Evolutionary conservation across 257 asterid genomes (phyloP).

Genomic region (Primulina eburnea): DNA sequence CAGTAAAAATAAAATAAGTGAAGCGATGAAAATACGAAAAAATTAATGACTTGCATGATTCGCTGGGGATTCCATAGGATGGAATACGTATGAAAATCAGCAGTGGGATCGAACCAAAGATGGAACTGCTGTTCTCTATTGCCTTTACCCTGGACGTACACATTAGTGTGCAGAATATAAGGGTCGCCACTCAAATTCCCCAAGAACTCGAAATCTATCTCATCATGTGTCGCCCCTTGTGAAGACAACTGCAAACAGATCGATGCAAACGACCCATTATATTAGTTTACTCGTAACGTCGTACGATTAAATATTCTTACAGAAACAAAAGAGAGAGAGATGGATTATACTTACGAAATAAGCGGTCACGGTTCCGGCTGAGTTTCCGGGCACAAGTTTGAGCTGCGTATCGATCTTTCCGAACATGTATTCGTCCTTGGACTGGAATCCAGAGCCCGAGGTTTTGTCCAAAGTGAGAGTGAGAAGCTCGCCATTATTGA

Average conservation of each 20-base stretch:
- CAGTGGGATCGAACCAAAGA: slow-evolving; percentile 52
- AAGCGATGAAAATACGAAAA: no score
- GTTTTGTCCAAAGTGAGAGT: slow-evolving; percentile 36
- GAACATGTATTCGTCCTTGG: slow-evolving; percentile 37
- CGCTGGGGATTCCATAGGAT: slow-evolving; percentile 48
- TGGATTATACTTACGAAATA: slow-evolving; percentile 30
- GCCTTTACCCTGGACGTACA: slow-evolving; percentile 43
- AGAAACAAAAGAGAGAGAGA: no score
- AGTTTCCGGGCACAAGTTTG: slow-evolving; percentile 45
- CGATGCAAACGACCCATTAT: no score
- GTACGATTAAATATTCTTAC: no score
- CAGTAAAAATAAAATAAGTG: no score
- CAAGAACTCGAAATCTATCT: slow-evolving; percentile 50
- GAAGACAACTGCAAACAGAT: slow-evolving; percentile 37
- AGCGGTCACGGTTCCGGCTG: slow-evolving; percentile 50
- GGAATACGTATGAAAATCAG: slow-evolving; percentile 48
- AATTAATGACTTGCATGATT: slow-evolving; percentile 33
- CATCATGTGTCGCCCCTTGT: slow-evolving; percentile 41
- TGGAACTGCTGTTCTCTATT: slow-evolving; percentile 45
- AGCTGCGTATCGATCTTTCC: slow-evolving; percentile 40
- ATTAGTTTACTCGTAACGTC: no score
- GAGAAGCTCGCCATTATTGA: slow-evolving; percentile 34
- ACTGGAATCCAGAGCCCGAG: slow-evolving; percentile 43
- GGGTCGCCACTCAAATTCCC: slow-evolving; percentile 48
- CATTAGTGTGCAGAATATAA: slow-evolving; percentile 45